A percentile compares a stretch with the other conserved stretches of the same genome.
Conservation (phyloP, 768 basidiomycete genomes). For the Pleurotus giganteus region DNA sequence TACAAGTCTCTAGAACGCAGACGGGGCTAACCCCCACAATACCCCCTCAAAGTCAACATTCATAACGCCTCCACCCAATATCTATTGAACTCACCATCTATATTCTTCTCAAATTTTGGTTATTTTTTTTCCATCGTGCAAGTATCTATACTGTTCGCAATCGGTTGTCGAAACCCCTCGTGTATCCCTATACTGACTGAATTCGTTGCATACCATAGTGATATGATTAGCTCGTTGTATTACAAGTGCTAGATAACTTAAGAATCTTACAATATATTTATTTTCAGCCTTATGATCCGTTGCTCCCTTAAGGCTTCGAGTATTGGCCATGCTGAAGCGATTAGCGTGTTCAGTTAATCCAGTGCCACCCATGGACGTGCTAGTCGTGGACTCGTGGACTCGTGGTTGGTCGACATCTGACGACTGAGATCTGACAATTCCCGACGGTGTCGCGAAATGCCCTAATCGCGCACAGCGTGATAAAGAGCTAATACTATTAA, state of each 20-base stretch:
- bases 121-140: background rate
- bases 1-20: background rate
- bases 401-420: background rate
- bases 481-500: background rate
- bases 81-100: background rate
- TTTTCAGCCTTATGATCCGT: background rate
- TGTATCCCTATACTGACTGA: conserved; percentile 8
- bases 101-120: background rate
- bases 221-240: conserved; percentile 7
- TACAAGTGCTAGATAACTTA: conserved; percentile 10
- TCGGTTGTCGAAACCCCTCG: background rate
- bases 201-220: background rate
- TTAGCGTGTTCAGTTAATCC: background rate
- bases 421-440: conserved; percentile 9
- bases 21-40: background rate
- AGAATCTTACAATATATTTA: conserved; percentile 7
- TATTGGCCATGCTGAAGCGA: background rate
- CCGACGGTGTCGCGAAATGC: conserved; percentile 7
- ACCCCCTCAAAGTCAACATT: background rate
- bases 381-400: too few species aligned
- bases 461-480: conserved; percentile 1
- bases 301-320: background rate
- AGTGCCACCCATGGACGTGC: background rate
- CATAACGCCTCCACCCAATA: background rate
- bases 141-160: background rate